Evolutionary conservation across 2,329 filamentous ascomycete species (phyloP).

Genomic region (Apiospora marii): DNA sequence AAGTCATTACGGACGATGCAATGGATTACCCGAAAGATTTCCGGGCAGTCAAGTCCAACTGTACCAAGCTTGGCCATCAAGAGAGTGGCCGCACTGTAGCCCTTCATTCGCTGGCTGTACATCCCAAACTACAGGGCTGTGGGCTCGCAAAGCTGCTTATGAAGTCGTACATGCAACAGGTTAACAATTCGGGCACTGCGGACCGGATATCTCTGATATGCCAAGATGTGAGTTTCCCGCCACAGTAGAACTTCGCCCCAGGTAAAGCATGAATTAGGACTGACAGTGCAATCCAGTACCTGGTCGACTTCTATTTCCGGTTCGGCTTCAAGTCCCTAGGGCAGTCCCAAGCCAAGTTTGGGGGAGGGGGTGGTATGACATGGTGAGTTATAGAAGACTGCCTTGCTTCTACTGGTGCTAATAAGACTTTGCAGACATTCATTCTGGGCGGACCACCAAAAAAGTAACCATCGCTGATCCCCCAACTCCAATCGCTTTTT

Average conservation of each 20-base stretch:
- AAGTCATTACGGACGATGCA: slow-evolving; percentile 73
- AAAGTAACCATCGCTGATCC: slow-evolving; percentile 13
- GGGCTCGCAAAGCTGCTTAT: slow-evolving; percentile 79
- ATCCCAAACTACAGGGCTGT: slow-evolving; percentile 76
- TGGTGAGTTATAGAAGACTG: slow-evolving; percentile 65
- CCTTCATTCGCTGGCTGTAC: slow-evolving; percentile 82
- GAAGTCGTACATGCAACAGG: slow-evolving; percentile 78
- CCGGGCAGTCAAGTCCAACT: slow-evolving; percentile 56
- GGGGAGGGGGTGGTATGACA: slow-evolving; percentile 84
- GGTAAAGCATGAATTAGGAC: neutral
- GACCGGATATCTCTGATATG: slow-evolving; percentile 80
- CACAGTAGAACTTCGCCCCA: too few species aligned
- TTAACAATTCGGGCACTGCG: slow-evolving; percentile 73
- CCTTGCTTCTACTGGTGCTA: neutral
- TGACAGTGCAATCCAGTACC: slow-evolving; percentile 54
- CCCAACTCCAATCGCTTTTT: too few species aligned
- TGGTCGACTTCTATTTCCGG: slow-evolving; percentile 79
- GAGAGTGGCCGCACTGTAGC: slow-evolving; percentile 78
- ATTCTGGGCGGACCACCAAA: slow-evolving; percentile 21
- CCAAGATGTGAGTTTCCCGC: slow-evolving; percentile 63
- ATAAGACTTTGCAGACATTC: slow-evolving; percentile 18
- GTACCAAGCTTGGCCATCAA: slow-evolving; percentile 70
- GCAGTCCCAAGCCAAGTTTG: slow-evolving; percentile 73
- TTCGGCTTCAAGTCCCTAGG: slow-evolving; percentile 77
- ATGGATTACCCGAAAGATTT: slow-evolving; percentile 79